These are phyloP conservation scores for Geotrichum bryndzae DNA, from an alignment of 1,139 yeast species.

Conservation along the genomic window DNA sequence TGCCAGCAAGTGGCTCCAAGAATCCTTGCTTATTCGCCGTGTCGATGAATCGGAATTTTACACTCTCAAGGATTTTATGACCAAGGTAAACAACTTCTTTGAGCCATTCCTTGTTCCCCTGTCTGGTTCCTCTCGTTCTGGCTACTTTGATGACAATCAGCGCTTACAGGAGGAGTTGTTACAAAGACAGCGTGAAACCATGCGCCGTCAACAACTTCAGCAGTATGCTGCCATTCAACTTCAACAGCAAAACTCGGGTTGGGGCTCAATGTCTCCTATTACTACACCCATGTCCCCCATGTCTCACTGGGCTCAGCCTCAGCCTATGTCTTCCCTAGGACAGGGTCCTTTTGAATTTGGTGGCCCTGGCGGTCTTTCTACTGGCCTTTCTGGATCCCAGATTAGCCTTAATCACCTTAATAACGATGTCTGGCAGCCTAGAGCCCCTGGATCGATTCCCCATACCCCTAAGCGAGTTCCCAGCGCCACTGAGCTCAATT, in stretches of 20 bases:
- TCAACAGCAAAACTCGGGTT: conserved; percentile 14
- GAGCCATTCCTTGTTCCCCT: conserved; percentile 61
- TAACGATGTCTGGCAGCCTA: conserved; percentile 18
- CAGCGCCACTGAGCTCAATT: conserved; percentile 12
- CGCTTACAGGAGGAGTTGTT: conserved; percentile 19
- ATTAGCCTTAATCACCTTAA: conserved; percentile 14
- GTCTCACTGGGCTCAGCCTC: conserved; percentile 23
- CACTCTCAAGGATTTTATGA: conserved; percentile 31
- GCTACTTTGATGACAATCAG: conserved; percentile 17
- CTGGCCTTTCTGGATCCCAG: conserved; percentile 14
- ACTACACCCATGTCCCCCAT: conserved; percentile 21
- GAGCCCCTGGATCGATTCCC: conserved; percentile 19
- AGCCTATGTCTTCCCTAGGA: conserved; percentile 12
- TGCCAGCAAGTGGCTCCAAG: conserved; percentile 53
- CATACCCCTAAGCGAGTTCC: conserved; percentile 18
- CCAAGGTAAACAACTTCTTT: conserved; percentile 43
- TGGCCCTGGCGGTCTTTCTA: neutral
- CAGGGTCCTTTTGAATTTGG: conserved; percentile 13
- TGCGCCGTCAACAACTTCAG: conserved; percentile 23
- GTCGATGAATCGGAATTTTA: conserved; percentile 34
- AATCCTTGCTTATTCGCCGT: conserved; percentile 53
- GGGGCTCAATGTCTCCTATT: conserved; percentile 20
- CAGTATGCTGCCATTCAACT: conserved; percentile 20
- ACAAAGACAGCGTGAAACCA: conserved; percentile 20
- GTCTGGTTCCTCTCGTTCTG: conserved; percentile 28